Base-by-base conservation (phyloP, 2,329 filamentous ascomycete species). In the Fusarium napiforme region DNA sequence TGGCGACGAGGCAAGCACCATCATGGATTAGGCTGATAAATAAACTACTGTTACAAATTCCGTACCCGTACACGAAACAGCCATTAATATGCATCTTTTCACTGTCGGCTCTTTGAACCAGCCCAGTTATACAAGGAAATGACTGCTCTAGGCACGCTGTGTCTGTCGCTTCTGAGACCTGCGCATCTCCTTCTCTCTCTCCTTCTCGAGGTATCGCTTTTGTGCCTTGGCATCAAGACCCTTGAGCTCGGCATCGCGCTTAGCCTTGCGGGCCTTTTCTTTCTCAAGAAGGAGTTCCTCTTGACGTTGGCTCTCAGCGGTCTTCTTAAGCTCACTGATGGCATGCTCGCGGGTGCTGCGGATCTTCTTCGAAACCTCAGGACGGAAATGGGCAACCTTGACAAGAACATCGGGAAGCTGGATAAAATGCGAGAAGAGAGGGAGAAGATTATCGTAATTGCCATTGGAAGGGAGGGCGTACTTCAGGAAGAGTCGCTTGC, bases 281-380 rank as follows among this genome's bases (percentile, higher is more conserved):
- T 92, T 88, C 84, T 94, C 92, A 26, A 87, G 77, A 52, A 91
- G 88, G 30, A 93, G 87, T 86, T 95, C 92, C 84, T 95, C 93
- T 80, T 90, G 92, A 86, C 94, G 94, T 79, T 91, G 88, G 69
- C 93, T 94, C 74, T 98, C 94, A 60, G 92, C 90, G 1, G 89
- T 85, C 84, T 93, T 95, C 82, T 93, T 91, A 79, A 99, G 91
- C 85, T 93, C 93, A 79, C 89, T 89, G 78, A 93, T 89, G 78
- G 93, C 92, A 64, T 93, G 92, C 47, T 98, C 96, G 73, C 96
- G 94, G 39, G 91, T 92, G 70, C 86, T 86, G 78, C 91, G 91
- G 75, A 99, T 88, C 87, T 97, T 97, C 82, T 93, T 93, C 81
- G 92, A 85, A 39, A 97, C 95, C 86, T 98, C 94, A 42, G 93